These are phyloP conservation scores for Kondoa malvinella DNA, from an alignment of 768 basidiomycete genomes.

Conservation along the genomic window DNA sequence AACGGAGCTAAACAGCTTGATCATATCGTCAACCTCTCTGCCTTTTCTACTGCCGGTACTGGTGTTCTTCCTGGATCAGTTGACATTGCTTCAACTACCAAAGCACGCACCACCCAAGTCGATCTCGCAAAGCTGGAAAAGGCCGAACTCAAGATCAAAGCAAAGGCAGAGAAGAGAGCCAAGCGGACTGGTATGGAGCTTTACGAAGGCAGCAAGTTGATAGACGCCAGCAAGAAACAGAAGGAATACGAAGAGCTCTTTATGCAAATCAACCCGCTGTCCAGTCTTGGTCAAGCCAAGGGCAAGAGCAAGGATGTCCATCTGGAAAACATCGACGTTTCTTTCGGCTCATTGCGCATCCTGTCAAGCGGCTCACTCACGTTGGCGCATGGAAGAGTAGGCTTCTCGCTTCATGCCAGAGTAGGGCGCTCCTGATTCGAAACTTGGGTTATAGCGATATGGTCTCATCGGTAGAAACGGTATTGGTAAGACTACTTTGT, in stretches of 20 bases:
- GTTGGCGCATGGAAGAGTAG: not conserved
- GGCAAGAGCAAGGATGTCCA: constrained; percentile 98
- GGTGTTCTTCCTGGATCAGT: constrained; percentile 37
- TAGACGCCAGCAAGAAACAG: constrained; percentile 83
- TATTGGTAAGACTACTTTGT: constrained; percentile 91
- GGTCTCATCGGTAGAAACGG: constrained; percentile 76
- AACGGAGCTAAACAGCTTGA: constrained; percentile 12
- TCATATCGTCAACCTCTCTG: constrained; percentile 14
- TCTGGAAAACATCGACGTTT: constrained; percentile 84
- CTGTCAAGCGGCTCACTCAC: constrained; percentile 31
- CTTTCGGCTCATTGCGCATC: constrained; percentile 85
- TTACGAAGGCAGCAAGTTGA: constrained; percentile 88
- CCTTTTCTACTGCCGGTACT: constrained; percentile 5
- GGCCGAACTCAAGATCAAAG: constrained; percentile 92
- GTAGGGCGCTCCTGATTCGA: not conserved
- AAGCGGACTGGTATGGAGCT: constrained; percentile 41
- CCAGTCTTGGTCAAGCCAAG: constrained; percentile 51
- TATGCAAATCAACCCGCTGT: constrained; percentile 94
- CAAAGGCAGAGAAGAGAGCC: constrained; percentile 92
- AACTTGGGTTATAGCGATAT: constrained; percentile 39
- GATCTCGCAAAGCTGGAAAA: constrained; percentile 93
- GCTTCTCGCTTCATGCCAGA: constrained; percentile 6
- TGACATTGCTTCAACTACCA: constrained; percentile 78
- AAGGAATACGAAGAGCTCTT: constrained; percentile 77
- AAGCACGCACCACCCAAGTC: constrained; percentile 81